Percentiles rank a stretch among this genome's conserved stretches.
phyloP scores from a whole-genome alignment of 169 alveolate genomes.

The Plasmodium sp. region DNA sequence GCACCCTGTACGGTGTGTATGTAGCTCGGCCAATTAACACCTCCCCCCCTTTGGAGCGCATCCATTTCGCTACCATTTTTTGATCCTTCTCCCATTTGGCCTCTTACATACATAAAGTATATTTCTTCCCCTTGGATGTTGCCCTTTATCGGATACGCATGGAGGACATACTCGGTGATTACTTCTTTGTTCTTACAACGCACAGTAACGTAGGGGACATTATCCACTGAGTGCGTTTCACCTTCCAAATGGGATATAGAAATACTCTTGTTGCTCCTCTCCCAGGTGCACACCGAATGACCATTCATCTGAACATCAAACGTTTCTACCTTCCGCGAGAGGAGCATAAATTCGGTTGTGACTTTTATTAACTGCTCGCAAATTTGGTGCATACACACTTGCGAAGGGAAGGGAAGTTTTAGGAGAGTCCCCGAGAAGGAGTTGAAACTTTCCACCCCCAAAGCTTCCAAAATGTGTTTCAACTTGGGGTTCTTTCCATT shows the following conservation, averaged over 20 bases:
- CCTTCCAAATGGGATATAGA: conserved; percentile 8
- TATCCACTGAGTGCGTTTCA: neutral
- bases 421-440: conserved; percentile 41
- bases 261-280: neutral
- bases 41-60: neutral
- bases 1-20: neutral
- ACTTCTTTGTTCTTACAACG: neutral
- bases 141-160: neutral
- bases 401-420: neutral
- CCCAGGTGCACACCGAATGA: conserved; percentile 2
- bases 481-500: neutral
- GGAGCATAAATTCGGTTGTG: conserved; percentile 15
- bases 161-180: neutral
- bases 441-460: neutral
- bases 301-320: conserved; percentile 22
- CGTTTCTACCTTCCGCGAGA: conserved; percentile 5
- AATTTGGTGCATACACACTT: neutral
- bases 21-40: neutral
- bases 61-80: conserved; percentile 1
- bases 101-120: neutral
- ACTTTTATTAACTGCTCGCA: conserved; percentile 11
- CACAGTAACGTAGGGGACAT: neutral
- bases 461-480: neutral
- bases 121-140: neutral
- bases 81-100: neutral